Percentiles rank a stretch among this genome's conserved stretches.
These are phyloP conservation scores for Fragaria nilgerrensis DNA, from an alignment of 306 rosid genomes.

Conservation along the genomic window DNA sequence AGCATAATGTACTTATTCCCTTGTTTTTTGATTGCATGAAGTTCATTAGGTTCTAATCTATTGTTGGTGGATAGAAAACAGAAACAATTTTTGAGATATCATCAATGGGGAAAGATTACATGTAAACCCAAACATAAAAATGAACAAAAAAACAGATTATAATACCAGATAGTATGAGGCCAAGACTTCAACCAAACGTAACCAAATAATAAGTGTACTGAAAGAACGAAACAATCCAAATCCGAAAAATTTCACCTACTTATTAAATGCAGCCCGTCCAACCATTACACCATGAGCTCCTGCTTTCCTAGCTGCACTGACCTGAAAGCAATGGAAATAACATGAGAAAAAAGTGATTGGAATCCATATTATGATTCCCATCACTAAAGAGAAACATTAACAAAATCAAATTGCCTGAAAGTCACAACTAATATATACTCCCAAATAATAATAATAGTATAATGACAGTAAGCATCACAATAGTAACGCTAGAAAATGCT, in stretches of 20 bases:
- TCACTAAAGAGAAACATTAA: not conserved
- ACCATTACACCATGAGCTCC: slow-evolving; percentile 99
- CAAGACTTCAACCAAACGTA: not conserved
- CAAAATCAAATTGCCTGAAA: not conserved
- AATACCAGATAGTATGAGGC: not conserved
- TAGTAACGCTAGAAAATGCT: not conserved
- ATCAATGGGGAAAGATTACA: not conserved
- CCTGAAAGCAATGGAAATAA: slow-evolving; percentile 34
- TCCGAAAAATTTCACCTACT: slow-evolving; percentile 43
- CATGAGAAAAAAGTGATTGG: slow-evolving; percentile 10
- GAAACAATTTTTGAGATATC: not conserved
- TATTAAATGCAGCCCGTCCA: slow-evolving; percentile 88
- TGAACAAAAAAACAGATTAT: not conserved
- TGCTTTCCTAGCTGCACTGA: slow-evolving; percentile 65
- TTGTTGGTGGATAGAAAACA: slow-evolving; percentile 9
- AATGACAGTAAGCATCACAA: not conserved
- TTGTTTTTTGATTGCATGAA: not conserved
- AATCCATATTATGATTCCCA: not conserved
- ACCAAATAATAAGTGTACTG: not conserved
- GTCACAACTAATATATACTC: not conserved
- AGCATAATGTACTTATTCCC: not conserved
- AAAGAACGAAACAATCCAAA: slow-evolving; percentile 5
- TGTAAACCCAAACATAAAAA: not conserved
- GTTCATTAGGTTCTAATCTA: not conserved
- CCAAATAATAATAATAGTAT: not conserved